Conservation (phyloP, 768 basidiomycete genomes). For the Tricholoma matsutake region DNA sequence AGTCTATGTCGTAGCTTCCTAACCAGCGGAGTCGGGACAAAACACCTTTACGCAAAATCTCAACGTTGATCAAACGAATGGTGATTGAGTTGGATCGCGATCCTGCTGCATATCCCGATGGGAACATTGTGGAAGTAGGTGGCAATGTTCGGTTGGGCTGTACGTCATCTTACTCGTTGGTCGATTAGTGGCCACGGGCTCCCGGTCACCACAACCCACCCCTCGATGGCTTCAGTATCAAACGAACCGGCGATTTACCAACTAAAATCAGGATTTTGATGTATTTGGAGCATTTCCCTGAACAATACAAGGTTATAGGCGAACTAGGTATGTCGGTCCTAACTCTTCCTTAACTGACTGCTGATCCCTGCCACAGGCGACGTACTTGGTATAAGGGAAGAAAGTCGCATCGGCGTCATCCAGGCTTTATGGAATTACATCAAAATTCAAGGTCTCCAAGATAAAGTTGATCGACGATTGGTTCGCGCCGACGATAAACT, state of each 20-base stretch:
- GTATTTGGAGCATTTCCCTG: constrained; percentile 82
- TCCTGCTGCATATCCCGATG: constrained; percentile 73
- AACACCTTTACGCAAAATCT: constrained; percentile 69
- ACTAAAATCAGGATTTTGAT: constrained; percentile 82
- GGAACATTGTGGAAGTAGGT: constrained; percentile 85
- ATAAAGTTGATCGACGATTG: constrained; percentile 72
- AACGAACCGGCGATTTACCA: constrained; percentile 74
- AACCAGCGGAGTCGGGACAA: constrained; percentile 66
- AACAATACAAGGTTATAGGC: constrained; percentile 76
- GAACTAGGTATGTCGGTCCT: constrained; percentile 57
- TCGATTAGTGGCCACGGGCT: constrained; percentile 57
- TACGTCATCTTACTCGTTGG: neutral
- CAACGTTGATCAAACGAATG: constrained; percentile 80
- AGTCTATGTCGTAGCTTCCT: constrained; percentile 38
- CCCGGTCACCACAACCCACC: constrained; percentile 54
- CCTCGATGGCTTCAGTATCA: constrained; percentile 85
- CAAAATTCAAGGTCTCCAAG: constrained; percentile 78
- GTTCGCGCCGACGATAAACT: constrained; percentile 70
- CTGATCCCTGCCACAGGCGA: constrained; percentile 37
- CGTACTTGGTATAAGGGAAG: constrained; percentile 79
- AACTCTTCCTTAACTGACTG: neutral
- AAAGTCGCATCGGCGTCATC: constrained; percentile 76
- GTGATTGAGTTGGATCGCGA: constrained; percentile 88
- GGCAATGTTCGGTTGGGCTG: neutral
- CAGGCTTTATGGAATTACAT: constrained; percentile 92